These are phyloP conservation scores for Hymenoscyphus scutula DNA, from an alignment of 2,329 filamentous ascomycete species.

Conservation along the genomic window DNA sequence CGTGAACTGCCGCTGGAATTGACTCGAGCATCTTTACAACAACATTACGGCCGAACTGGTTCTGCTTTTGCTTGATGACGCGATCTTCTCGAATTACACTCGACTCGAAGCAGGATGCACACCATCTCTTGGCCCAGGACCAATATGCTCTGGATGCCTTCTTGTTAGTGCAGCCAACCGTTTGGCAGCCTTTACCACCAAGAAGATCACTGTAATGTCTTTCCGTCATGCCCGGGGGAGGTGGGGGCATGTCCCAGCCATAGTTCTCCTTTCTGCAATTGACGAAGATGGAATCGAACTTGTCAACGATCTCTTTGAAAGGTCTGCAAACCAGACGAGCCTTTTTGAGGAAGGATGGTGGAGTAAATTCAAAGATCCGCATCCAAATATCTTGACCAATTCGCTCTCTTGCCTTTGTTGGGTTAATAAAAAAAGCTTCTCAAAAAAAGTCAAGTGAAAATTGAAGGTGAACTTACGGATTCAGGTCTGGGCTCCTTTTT, in stretches of 20 bases:
- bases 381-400: conserved; percentile 30
- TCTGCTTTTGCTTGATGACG: conserved; percentile 29
- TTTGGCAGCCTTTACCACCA: conserved; percentile 33
- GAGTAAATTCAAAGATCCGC: conserved; percentile 33
- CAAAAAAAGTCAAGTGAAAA: neutral
- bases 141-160: conserved; percentile 32
- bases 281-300: conserved; percentile 29
- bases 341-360: conserved; percentile 33
- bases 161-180: conserved; percentile 27
- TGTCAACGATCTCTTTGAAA: conserved; percentile 25
- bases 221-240: conserved; percentile 25
- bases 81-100: conserved; percentile 34
- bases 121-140: conserved; percentile 36
- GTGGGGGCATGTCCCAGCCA: conserved; percentile 31
- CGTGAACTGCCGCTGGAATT: conserved; percentile 34
- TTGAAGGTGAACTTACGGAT: conserved; percentile 23
- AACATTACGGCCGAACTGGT: conserved; percentile 20
- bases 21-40: conserved; percentile 33
- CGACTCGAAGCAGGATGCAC: conserved; percentile 29
- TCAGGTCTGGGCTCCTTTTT: conserved; percentile 21
- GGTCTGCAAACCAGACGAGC: conserved; percentile 27
- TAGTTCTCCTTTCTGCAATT: conserved; percentile 35
- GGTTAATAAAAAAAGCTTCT: too few relatives aligned
- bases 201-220: conserved; percentile 33
- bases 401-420: conserved; percentile 17